Conservation (phyloP, 805 yeast species). For the Wickerhamomyces chambardii region DNA sequence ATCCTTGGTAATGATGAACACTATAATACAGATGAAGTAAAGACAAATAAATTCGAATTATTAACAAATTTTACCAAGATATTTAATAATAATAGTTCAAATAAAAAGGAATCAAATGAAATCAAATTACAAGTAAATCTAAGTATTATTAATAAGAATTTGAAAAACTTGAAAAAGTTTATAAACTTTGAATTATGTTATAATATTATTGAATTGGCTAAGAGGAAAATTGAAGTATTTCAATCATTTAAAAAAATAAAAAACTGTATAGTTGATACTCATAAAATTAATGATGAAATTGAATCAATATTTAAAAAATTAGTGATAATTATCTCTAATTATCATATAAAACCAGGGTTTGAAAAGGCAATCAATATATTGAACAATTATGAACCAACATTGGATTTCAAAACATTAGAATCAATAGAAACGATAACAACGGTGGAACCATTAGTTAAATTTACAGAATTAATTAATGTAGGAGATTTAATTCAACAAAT, state of each 20-base stretch:
- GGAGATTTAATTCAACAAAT: constrained; percentile 92
- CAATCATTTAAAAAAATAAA: constrained; percentile 30
- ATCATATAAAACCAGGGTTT: constrained; percentile 84
- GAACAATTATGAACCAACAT: constrained; percentile 59
- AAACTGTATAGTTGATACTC: constrained; percentile 20
- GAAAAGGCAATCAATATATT: constrained; percentile 67
- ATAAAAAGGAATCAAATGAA: constrained; percentile 19
- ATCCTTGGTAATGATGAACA: constrained; percentile 26
- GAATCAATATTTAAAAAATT: constrained; percentile 64
- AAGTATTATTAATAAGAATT: constrained; percentile 64
- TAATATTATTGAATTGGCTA: constrained; percentile 60
- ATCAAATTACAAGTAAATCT: constrained; percentile 70
- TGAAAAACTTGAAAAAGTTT: constrained; percentile 66
- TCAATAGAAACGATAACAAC: constrained; percentile 21
- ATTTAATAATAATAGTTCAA: constrained; percentile 28
- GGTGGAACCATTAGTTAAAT: constrained; percentile 80
- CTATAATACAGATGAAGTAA: constrained; percentile 23
- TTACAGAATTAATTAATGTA: constrained; percentile 84
- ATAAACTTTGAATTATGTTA: constrained; percentile 78
- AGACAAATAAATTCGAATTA: constrained; percentile 40
- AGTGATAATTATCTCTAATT: constrained; percentile 50
- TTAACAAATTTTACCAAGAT: constrained; percentile 58
- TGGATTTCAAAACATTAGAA: constrained; percentile 21
- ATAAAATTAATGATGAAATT: constrained; percentile 25
- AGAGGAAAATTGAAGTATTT: constrained; percentile 51